phyloP scores from a whole-genome alignment of 139 green algal species.

The Chlorokybus atmophyticus region DNA sequence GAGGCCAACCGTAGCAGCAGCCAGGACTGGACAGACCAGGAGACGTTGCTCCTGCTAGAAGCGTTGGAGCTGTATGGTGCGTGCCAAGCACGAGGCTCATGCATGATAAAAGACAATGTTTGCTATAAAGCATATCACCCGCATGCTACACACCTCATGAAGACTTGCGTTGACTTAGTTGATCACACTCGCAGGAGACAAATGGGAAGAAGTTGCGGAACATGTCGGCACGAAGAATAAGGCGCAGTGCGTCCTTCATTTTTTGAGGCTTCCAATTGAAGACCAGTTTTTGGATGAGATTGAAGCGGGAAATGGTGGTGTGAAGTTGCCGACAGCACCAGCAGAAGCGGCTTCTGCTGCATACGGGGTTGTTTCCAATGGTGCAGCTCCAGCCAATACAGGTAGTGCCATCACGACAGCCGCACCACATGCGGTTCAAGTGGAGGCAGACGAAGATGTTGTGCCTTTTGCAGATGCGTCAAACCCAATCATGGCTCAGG shows the following conservation, averaged over 20 bases:
- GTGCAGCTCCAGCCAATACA: too few species aligned
- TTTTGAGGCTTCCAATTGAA: slow-evolving; percentile 79
- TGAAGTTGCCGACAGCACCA: background rate
- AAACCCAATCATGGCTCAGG: slow-evolving; percentile 69
- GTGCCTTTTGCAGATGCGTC: slow-evolving; percentile 59
- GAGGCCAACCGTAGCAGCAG: background rate
- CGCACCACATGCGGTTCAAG: too few species aligned
- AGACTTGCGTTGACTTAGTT: too few species aligned
- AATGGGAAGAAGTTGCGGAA: slow-evolving; percentile 68
- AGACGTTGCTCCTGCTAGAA: slow-evolving; percentile 62
- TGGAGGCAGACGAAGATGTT: background rate
- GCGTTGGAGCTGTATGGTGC: slow-evolving; percentile 47
- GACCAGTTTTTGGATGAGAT: slow-evolving; percentile 65
- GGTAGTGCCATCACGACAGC: too few species aligned
- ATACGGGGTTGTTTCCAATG: too few species aligned
- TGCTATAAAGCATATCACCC: too few species aligned
- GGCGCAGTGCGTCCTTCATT: slow-evolving; percentile 74
- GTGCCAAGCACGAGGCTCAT: too few species aligned
- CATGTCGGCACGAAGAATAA: slow-evolving; percentile 66
- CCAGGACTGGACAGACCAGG: slow-evolving; percentile 48
- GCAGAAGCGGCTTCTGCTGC: background rate
- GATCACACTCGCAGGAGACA: slow-evolving; percentile 64
- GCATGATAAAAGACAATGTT: too few species aligned
- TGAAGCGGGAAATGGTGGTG: slow-evolving; percentile 2
- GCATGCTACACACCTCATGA: too few species aligned